These are phyloP conservation scores for Thelonectria discophora DNA, from an alignment of 2,329 filamentous ascomycete species.

Conservation along the genomic window DNA sequence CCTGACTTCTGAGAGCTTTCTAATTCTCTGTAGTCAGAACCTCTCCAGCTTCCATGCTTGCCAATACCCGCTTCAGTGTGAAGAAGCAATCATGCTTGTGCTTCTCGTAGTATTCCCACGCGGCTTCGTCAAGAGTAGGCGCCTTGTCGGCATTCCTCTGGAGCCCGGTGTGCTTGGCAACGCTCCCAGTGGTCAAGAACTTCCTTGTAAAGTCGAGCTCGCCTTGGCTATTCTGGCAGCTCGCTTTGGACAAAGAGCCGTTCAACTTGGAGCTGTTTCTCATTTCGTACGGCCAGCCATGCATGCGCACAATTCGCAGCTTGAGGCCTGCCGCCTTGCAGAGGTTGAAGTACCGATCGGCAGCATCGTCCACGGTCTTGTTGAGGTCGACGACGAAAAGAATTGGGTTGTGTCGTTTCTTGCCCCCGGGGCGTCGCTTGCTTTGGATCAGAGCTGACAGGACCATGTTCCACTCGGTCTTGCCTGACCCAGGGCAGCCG, in stretches of 20 bases:
- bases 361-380: slow-evolving; percentile 56
- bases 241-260: slow-evolving; percentile 8
- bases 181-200: slow-evolving; percentile 44
- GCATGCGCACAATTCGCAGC: slow-evolving; percentile 50
- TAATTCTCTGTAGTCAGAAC: slow-evolving; percentile 39
- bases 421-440: slow-evolving; percentile 37
- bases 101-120: slow-evolving; percentile 52
- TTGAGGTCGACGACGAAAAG: slow-evolving; percentile 60
- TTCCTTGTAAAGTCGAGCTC: slow-evolving; percentile 47
- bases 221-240: background rate
- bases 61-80: slow-evolving; percentile 50
- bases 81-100: slow-evolving; percentile 45
- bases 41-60: slow-evolving; percentile 42
- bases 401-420: slow-evolving; percentile 45
- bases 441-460: slow-evolving; percentile 51
- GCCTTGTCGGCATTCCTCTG: slow-evolving; percentile 39
- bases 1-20: slow-evolving; percentile 44
- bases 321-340: slow-evolving; percentile 48
- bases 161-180: slow-evolving; percentile 31
- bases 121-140: slow-evolving; percentile 54
- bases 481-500: slow-evolving; percentile 58
- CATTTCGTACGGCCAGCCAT: slow-evolving; percentile 52
- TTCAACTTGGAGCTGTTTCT: slow-evolving; percentile 45
- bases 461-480: slow-evolving; percentile 58
- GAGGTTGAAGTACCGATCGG: slow-evolving; percentile 51